These are phyloP conservation scores for Rhizopogon sp. DNA, from an alignment of 768 basidiomycete genomes.

Conservation along the genomic window DNA sequence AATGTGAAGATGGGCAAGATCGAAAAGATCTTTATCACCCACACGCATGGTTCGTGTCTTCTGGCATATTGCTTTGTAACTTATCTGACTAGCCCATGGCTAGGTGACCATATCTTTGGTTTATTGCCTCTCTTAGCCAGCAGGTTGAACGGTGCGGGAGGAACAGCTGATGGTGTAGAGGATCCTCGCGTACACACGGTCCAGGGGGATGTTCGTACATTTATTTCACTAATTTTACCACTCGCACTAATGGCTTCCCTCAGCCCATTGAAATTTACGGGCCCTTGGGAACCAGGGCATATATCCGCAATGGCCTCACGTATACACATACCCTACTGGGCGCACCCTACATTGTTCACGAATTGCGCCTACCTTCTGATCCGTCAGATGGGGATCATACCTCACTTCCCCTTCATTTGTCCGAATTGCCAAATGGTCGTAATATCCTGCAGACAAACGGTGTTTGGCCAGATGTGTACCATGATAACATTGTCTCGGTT, in stretches of 20 bases:
- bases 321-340: constrained; percentile 69
- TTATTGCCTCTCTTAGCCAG: constrained; percentile 64
- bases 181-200: constrained; percentile 49
- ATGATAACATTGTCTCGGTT: constrained; percentile 51
- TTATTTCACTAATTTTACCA: background rate
- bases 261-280: constrained; percentile 84
- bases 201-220: constrained; percentile 14
- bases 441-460: constrained; percentile 60
- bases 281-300: constrained; percentile 76
- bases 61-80: background rate
- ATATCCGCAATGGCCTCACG: constrained; percentile 61
- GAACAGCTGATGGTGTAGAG: constrained; percentile 48
- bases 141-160: constrained; percentile 71
- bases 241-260: constrained; percentile 4
- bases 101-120: constrained; percentile 83
- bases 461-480: constrained; percentile 63
- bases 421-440: constrained; percentile 56
- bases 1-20: constrained; percentile 74
- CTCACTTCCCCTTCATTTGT: constrained; percentile 38
- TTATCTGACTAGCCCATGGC: background rate
- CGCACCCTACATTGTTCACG: constrained; percentile 74
- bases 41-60: constrained; percentile 65
- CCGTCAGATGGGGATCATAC: constrained; percentile 46
- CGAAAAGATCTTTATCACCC: constrained; percentile 82
- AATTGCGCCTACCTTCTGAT: constrained; percentile 65